Evolutionary conservation across 768 basidiomycete genomes (phyloP).

Genomic region (Phaffia australis): DNA sequence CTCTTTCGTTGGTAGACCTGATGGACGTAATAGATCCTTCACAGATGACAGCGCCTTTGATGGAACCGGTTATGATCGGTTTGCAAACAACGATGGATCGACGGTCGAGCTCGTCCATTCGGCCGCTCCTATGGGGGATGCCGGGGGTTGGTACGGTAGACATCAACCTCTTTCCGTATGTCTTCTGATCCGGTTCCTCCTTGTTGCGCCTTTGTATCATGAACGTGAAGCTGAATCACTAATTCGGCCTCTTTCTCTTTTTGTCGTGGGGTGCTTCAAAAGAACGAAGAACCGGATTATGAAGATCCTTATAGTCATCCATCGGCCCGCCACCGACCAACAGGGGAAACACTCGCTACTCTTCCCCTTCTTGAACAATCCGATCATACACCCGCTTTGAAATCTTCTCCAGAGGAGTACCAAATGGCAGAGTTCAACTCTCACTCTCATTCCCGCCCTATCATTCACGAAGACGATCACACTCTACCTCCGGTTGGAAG

Average conservation of each 20-base stretch:
- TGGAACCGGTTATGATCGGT: not conserved
- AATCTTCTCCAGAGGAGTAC: slow-evolving; percentile 2
- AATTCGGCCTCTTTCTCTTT: not conserved
- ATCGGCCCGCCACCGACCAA: not conserved
- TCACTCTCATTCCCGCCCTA: not conserved
- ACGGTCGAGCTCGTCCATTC: slow-evolving; percentile 20
- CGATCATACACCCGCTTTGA: not conserved
- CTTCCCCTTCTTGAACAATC: not conserved
- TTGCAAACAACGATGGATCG: not conserved
- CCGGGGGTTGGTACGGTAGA: slow-evolving; percentile 4
- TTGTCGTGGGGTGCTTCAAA: not conserved
- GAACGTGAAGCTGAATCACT: not conserved
- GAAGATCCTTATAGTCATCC: slow-evolving; percentile 1
- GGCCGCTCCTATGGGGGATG: slow-evolving; percentile 7
- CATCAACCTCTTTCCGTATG: not conserved
- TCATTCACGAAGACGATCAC: not conserved
- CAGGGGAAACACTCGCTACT: not conserved
- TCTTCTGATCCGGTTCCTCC: not conserved
- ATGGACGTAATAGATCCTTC: not conserved
- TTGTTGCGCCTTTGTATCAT: not conserved
- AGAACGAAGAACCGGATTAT: not conserved
- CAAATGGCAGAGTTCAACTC: slow-evolving; percentile 17
- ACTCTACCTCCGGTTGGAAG: slow-evolving; percentile 11
- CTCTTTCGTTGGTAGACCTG: not conserved
- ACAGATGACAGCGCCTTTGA: not conserved